Evolutionary conservation across 805 yeast species (phyloP), one percentile per base, ranked within the genome.

Genomic region (Schwanniomyces polymorphus): DNA sequence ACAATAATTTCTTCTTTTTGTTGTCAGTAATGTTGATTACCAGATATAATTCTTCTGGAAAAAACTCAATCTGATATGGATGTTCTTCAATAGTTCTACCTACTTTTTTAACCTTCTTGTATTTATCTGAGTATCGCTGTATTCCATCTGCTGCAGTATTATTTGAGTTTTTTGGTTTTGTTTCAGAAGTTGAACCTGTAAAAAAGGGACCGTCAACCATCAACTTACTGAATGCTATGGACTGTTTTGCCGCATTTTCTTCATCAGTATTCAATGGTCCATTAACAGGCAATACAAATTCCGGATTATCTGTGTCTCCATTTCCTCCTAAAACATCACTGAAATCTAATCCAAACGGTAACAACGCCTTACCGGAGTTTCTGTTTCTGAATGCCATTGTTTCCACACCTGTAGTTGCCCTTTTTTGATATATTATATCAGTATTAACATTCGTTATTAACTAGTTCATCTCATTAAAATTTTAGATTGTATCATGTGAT

Each of bases 41-140:
- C 16, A 76, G 67, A 54, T 85, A 84, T 46, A 91, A 69, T 61
- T 91, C 97, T 14, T 74, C 76, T 0, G 97, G 97, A 60, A 90
- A 86, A 52, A 88, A 76, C 45, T 80, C 82, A 7, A 81, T 58
- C 46, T 79, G 78, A 61, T 84, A 88, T 1, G 96, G 95, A 67
- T 87, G 91, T 44, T 86, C 91, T 50, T 84, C 86, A 7, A 86
- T 79, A 2, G 91, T 83, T 43, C 85, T 77, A 1, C 90, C 89
- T 12, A 85, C 78, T 57, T 79, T 82, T 46, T 88, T 78, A 56
- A 81, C 82, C 61, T 85, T 85, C 53, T 85, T 72, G 65, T 88
- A 91, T 61, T 75, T 76, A 64, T 91, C 97, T 2, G 95, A 82
- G 61, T 89, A 89, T 57, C 97, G 76, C 60, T 84, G 81, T 38